A percentile compares a stretch with the other conserved stretches of the same genome.
Evolutionary conservation across 2,329 filamentous ascomycete genomes (phyloP).

Genomic region (Metarhizium sp.): DNA sequence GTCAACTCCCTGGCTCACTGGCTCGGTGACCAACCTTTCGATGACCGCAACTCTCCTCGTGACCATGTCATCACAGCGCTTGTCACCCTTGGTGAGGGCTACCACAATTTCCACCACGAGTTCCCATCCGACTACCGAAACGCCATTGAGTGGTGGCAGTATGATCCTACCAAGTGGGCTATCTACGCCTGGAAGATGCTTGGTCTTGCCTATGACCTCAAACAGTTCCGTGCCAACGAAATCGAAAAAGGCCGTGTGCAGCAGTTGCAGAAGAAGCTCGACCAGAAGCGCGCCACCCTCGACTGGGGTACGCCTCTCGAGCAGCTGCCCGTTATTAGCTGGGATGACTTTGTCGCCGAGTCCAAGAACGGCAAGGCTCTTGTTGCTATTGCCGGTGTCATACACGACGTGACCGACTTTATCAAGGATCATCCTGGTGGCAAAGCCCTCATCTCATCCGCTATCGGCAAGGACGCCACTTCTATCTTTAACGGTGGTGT

Average conservation of each 20-base stretch:
- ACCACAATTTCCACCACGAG: conserved; percentile 95
- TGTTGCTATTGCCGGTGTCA: conserved; percentile 70
- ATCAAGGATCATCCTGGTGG: conserved; percentile 88
- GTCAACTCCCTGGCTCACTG: conserved; percentile 88
- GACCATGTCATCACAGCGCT: conserved; percentile 81
- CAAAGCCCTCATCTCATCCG: conserved; percentile 74
- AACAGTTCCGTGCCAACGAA: conserved; percentile 85
- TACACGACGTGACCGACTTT: conserved; percentile 77
- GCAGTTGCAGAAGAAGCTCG: conserved; percentile 86
- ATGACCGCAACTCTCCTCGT: conserved; percentile 84
- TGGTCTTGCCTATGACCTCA: conserved; percentile 76
- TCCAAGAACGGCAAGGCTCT: conserved; percentile 68
- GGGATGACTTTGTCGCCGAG: conserved; percentile 76
- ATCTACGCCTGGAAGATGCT: conserved; percentile 81
- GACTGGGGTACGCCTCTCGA: conserved; percentile 84
- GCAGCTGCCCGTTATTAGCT: conserved; percentile 75
- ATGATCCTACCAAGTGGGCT: conserved; percentile 84
- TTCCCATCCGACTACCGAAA: conserved; percentile 92
- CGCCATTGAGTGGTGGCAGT: conserved; percentile 83
- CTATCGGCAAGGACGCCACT: conserved; percentile 79
- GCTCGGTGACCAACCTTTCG: conserved; percentile 87
- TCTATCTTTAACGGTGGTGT: conserved; percentile 89
- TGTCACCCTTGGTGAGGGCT: conserved; percentile 78
- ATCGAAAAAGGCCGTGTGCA: conserved; percentile 87
- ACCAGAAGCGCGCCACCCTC: conserved; percentile 71